These are phyloP conservation scores for Cornus suecica DNA, from an alignment of 148 eudicot genomes.

Conservation along the genomic window DNA sequence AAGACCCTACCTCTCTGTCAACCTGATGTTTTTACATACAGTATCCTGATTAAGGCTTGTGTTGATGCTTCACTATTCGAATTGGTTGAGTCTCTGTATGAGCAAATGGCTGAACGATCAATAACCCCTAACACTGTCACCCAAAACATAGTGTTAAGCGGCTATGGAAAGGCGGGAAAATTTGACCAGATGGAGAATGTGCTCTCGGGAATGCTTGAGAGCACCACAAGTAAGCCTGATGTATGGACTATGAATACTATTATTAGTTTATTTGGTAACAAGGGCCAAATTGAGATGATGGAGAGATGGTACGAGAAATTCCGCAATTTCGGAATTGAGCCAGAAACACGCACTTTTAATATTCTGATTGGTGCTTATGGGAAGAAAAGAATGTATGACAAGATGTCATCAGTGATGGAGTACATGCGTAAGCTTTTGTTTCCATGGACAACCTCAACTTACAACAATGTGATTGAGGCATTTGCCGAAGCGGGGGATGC, in stretches of 20 bases:
- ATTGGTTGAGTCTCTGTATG: conserved; percentile 65
- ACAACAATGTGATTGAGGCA: conserved; percentile 92
- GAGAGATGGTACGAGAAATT: conserved; percentile 96
- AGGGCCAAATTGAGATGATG: conserved; percentile 89
- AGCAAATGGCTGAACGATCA: conserved; percentile 61
- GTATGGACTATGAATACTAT: conserved; percentile 99
- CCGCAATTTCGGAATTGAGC: conserved; percentile 80
- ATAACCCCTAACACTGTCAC: conserved; percentile 86
- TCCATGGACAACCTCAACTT: conserved; percentile 97
- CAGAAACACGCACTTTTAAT: conserved; percentile 91
- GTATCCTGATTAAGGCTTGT: conserved; percentile 82
- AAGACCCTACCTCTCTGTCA: conserved; percentile 78
- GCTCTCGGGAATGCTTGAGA: conserved; percentile 71
- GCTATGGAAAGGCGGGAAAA: conserved; percentile 81
- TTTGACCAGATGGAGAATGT: conserved; percentile 86
- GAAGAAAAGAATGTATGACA: conserved; percentile 85
- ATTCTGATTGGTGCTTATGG: conserved; percentile 95
- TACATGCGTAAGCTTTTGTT: conserved; percentile 89
- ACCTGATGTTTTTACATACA: conserved; percentile 89
- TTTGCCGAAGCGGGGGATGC: conserved; percentile 84
- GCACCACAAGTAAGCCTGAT: conserved; percentile 60
- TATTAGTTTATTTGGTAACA: conserved; percentile 78
- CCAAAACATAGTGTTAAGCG: conserved; percentile 76
- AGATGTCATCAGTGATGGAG: conserved; percentile 97
- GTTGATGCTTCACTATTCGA: conserved; percentile 66